Conservation (phyloP, 805 yeast species). For the Lipomyces orientalis region DNA sequence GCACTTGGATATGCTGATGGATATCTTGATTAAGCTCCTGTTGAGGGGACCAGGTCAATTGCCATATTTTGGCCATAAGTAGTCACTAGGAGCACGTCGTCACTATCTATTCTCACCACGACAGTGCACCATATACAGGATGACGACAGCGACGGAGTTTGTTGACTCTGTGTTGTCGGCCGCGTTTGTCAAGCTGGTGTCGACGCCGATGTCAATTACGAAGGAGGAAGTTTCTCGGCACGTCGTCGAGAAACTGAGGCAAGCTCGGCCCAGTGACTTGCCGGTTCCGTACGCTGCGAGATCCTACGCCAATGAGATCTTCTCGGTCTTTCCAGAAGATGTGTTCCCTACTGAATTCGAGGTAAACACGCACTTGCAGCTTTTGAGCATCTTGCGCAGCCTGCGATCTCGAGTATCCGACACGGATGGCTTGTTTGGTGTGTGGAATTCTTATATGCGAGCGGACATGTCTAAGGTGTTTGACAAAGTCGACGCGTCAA, state of each 20-base stretch:
- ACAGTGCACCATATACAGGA: neutral
- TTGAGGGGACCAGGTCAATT: too few species aligned
- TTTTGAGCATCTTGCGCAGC: slow-evolving; percentile 10
- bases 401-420: neutral
- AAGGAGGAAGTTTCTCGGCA: neutral
- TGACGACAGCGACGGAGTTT: neutral
- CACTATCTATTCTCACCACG: neutral
- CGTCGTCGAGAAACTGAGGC: neutral
- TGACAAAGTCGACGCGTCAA: slow-evolving; percentile 1
- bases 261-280: neutral
- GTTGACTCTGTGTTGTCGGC: neutral
- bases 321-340: slow-evolving; percentile 12
- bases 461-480: slow-evolving; percentile 13
- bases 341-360: slow-evolving; percentile 20
- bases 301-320: slow-evolving; percentile 10
- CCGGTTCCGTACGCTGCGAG: slow-evolving; percentile 22
- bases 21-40: too few species aligned
- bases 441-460: neutral
- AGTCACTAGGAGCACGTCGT: too few species aligned
- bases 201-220: slow-evolving; percentile 1
- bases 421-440: slow-evolving; percentile 17
- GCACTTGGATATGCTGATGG: too few species aligned
- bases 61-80: too few species aligned
- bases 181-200: slow-evolving; percentile 1
- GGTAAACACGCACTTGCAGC: slow-evolving; percentile 19